Evolutionary conservation across 2,329 filamentous ascomycete genomes (phyloP).

Genomic region (Emergomyces africanus): DNA sequence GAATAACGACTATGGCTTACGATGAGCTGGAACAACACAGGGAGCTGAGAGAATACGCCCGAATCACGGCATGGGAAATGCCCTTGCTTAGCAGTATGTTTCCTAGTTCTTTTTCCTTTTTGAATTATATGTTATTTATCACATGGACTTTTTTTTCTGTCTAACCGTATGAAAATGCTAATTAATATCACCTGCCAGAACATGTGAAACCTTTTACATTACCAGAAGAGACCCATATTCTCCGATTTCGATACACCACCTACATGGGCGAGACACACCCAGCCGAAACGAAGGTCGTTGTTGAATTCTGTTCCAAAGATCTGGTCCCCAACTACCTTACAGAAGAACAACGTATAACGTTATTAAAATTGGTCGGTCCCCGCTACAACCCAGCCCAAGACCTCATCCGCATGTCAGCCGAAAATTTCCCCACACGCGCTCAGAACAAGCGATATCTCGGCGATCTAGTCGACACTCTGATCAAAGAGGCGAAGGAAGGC

Average conservation of each 20-base stretch:
- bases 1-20: slow-evolving; percentile 73
- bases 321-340: slow-evolving; percentile 48
- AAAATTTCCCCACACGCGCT: slow-evolving; percentile 74
- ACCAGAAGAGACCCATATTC: slow-evolving; percentile 47
- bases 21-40: slow-evolving; percentile 77
- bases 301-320: slow-evolving; percentile 71
- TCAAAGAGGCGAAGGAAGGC: slow-evolving; percentile 63
- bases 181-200: slow-evolving; percentile 39
- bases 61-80: slow-evolving; percentile 91
- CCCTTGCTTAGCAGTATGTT: slow-evolving; percentile 71
- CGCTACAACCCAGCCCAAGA: slow-evolving; percentile 80
- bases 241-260: slow-evolving; percentile 92
- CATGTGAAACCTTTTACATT: slow-evolving; percentile 75
- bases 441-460: slow-evolving; percentile 96
- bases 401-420: slow-evolving; percentile 78
- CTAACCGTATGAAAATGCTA: background rate
- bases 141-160: too few species aligned
- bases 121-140: background rate
- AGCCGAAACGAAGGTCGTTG: slow-evolving; percentile 82
- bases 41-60: slow-evolving; percentile 76
- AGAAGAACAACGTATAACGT: slow-evolving; percentile 57
- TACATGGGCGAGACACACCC: slow-evolving; percentile 94
- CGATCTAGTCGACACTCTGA: slow-evolving; percentile 59
- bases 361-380: slow-evolving; percentile 73
- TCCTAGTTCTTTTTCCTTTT: background rate